Conservation (phyloP, 805 yeast genomes). For the Candida montana region DNA sequence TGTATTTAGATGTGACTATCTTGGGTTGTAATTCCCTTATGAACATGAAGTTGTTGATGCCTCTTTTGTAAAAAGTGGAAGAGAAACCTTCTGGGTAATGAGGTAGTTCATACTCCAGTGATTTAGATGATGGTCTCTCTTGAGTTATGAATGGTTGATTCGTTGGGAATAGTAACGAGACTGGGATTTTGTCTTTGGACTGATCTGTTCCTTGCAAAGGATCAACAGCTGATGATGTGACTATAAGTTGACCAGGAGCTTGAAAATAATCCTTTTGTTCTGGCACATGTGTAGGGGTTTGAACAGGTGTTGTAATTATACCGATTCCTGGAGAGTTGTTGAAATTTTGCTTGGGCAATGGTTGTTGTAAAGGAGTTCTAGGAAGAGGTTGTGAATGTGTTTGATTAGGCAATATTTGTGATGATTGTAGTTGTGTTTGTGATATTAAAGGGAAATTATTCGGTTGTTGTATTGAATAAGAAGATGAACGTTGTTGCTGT, state of each 20-base stretch:
- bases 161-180: conserved; percentile 4
- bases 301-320: not conserved
- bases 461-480: not conserved
- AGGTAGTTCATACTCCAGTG: conserved; percentile 14
- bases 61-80: conserved; percentile 44
- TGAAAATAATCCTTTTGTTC: not conserved
- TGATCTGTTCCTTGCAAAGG: not conserved
- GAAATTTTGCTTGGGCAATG: not conserved
- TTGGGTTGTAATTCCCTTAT: conserved; percentile 45
- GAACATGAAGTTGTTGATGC: conserved; percentile 46
- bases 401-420: not conserved
- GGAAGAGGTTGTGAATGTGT: not conserved
- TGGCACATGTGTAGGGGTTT: not conserved
- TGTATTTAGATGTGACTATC: conserved; percentile 35
- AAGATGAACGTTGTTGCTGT: not conserved
- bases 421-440: not conserved
- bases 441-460: not conserved
- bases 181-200: conserved; percentile 1
- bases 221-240: conserved; percentile 5
- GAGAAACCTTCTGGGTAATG: conserved; percentile 44
- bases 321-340: not conserved
- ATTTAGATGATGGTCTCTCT: conserved; percentile 4
- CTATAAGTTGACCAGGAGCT: conserved; percentile 1
- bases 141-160: not conserved
- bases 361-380: conserved; percentile 1